Base-by-base conservation (phyloP, 768 basidiomycete species). In the Suillus lakei region DNA sequence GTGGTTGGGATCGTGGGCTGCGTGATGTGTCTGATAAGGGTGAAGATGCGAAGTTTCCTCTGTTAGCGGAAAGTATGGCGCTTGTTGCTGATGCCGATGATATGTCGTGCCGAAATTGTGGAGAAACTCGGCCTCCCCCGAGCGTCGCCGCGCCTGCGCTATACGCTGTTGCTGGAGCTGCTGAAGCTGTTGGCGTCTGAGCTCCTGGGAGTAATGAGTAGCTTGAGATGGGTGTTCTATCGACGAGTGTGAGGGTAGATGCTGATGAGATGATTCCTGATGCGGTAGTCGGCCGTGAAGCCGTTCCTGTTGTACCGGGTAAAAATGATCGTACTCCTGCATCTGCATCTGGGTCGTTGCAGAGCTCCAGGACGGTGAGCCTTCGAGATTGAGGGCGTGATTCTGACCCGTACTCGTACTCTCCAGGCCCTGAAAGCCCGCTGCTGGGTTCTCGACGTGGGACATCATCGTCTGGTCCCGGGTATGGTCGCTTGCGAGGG, bases 311-410 rank as follows among this genome's bases (percentile, higher is more conserved):
- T 67, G 75, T 69, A 74, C 69, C 65, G 18, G 78, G 67, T 84
- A 85, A 68, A 83, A 85, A 79, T 77, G 82, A 67, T 79, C 81
- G 82, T 78, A 79, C 62, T 76, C 79, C 73, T 69, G 77, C 73
- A 79, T 80, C 77, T 76, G 77, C 77, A 78, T 78, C 78, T 74
- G 82, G 75, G 82, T 91, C 90, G 85, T 93, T 92, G 86, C 91
- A 92, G 84, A 93, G 89, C 70, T 93, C 92, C 91, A 93, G 86
- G 85, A 93, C 89, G 77, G 89, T 84, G 85, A 93, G 87, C 66
- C 92, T 81, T 71, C 92, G 85, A 80, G 89, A 91, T 73, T 90
- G 88, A 68, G 92, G 92, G 71, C 92, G 83, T 72, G 90, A 91
- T 69, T 91, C 91, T 68, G 84, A 74, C 28, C 87, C 91, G 78